Conservation (phyloP, 108 stramenopile species). For the Skeletonema grethae region DNA sequence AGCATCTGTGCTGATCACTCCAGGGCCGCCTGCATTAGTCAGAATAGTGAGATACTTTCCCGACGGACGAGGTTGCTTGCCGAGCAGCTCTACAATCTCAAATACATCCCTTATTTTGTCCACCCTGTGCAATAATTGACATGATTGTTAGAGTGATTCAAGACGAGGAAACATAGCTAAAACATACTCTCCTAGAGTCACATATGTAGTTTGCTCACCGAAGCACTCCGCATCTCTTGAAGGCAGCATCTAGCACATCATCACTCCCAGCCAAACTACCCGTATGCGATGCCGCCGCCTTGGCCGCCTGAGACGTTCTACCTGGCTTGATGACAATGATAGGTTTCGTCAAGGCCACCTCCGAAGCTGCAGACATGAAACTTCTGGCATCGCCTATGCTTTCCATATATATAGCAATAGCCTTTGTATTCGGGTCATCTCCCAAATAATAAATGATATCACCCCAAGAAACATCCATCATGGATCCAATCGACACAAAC, state of each 20-base stretch:
- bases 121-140: constrained; percentile 9
- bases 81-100: constrained; percentile 41
- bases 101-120: constrained; percentile 46
- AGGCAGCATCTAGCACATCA: constrained; percentile 45
- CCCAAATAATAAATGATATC: constrained; percentile 43
- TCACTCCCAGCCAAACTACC: constrained; percentile 39
- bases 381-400: constrained; percentile 38
- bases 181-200: no score
- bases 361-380: constrained; percentile 47
- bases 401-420: constrained; percentile 50
- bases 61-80: constrained; percentile 39
- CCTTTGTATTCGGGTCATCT: constrained; percentile 44
- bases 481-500: constrained; percentile 33
- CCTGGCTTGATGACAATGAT: constrained; percentile 48
- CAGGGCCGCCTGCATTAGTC: constrained; percentile 50
- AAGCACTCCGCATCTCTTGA: constrained; percentile 40
- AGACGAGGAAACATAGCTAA: no score
- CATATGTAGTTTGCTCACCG: no score
- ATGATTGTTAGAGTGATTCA: no score
- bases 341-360: constrained; percentile 44
- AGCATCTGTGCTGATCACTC: constrained; percentile 40
- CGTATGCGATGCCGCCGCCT: constrained; percentile 39
- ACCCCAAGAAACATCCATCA: constrained; percentile 43
- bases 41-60: constrained; percentile 42
- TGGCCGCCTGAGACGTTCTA: constrained; percentile 27